These are phyloP conservation scores for Neurospora terricola DNA, from an alignment of 495 filamentous ascomycete species.

Conservation along the genomic window DNA sequence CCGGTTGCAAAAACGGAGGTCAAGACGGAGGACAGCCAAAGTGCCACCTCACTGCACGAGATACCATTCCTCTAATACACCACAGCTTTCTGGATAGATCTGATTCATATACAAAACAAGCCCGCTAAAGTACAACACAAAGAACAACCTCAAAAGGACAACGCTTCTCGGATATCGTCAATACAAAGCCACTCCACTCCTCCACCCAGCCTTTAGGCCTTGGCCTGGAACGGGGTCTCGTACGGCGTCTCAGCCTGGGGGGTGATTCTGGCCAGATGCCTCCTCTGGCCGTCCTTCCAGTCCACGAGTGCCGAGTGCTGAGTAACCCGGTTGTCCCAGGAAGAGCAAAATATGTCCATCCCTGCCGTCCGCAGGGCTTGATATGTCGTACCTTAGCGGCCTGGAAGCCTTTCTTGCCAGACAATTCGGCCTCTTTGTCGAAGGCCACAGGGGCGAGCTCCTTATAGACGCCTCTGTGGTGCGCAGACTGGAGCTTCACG, in stretches of 20 bases:
- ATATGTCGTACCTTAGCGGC: slow-evolving; percentile 30
- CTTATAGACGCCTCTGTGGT: slow-evolving; percentile 48
- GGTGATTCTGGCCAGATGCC: slow-evolving; percentile 76
- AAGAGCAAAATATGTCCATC: background rate
- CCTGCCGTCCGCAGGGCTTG: background rate
- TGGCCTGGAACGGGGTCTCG: slow-evolving; percentile 53
- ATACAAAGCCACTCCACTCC: background rate
- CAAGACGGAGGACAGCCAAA: slow-evolving; percentile 4
- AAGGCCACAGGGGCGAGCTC: slow-evolving; percentile 46
- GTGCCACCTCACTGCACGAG: slow-evolving; percentile 9
- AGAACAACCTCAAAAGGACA: slow-evolving; percentile 4
- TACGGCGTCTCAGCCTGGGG: slow-evolving; percentile 71
- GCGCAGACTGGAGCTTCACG: slow-evolving; percentile 27
- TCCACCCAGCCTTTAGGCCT: slow-evolving; percentile 16
- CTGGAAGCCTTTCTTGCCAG: slow-evolving; percentile 30
- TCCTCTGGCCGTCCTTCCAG: slow-evolving; percentile 67
- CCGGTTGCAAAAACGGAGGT: background rate
- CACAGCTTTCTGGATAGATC: background rate
- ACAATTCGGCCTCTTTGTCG: slow-evolving; percentile 37
- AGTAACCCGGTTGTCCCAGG: slow-evolving; percentile 78
- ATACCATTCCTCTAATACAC: slow-evolving; percentile 18
- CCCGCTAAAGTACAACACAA: background rate
- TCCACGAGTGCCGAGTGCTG: slow-evolving; percentile 69
- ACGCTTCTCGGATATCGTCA: background rate
- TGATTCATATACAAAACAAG: background rate